Conservation (phyloP, 2,329 filamentous ascomycete genomes). For the Aspergillus aculeatinus region DNA sequence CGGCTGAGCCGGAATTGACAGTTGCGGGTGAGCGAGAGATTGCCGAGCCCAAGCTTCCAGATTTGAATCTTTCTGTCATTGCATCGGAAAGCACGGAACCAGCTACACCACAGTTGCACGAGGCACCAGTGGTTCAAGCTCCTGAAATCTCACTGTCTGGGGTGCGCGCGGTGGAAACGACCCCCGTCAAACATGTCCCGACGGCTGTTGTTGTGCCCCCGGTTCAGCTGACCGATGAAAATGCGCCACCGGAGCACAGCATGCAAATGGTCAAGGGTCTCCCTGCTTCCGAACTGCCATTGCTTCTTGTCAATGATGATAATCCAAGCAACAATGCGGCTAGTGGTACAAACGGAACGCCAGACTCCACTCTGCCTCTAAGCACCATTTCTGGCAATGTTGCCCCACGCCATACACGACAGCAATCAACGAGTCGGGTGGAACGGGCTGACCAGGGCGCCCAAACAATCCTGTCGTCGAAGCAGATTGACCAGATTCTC, state of each 20-base stretch:
- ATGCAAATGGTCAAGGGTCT: conserved; percentile 20
- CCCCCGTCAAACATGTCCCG: conserved; percentile 45
- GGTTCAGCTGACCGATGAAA: conserved; percentile 24
- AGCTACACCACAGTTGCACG: conserved; percentile 22
- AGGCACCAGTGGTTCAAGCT: conserved; percentile 29
- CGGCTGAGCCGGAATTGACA: conserved; percentile 19
- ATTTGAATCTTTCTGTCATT: conserved; percentile 31
- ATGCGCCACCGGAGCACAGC: conserved; percentile 21
- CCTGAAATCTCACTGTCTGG: conserved; percentile 39
- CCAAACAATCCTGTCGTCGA: conserved; percentile 80
- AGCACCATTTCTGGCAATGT: conserved; percentile 64
- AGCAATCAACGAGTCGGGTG: conserved; percentile 46
- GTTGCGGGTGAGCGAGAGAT: conserved; percentile 15
- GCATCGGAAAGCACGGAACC: conserved; percentile 35
- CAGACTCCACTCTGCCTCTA: conserved; percentile 52
- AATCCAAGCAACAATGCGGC: conserved; percentile 58
- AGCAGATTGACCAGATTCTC: conserved; percentile 75
- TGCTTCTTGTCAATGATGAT: conserved; percentile 61
- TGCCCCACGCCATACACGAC: conserved; percentile 26
- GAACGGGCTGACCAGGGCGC: conserved; percentile 76
- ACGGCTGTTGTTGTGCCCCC: conserved; percentile 17
- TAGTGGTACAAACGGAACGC: conserved; percentile 33
- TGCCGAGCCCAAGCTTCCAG: conserved; percentile 17
- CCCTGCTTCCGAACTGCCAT: conserved; percentile 33
- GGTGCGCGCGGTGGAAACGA: conserved; percentile 47